Percentiles rank a stretch among this genome's conserved stretches.
Evolutionary conservation across 352 stramenopile species (phyloP).

Genomic region (Phytophthora citrophthora): DNA sequence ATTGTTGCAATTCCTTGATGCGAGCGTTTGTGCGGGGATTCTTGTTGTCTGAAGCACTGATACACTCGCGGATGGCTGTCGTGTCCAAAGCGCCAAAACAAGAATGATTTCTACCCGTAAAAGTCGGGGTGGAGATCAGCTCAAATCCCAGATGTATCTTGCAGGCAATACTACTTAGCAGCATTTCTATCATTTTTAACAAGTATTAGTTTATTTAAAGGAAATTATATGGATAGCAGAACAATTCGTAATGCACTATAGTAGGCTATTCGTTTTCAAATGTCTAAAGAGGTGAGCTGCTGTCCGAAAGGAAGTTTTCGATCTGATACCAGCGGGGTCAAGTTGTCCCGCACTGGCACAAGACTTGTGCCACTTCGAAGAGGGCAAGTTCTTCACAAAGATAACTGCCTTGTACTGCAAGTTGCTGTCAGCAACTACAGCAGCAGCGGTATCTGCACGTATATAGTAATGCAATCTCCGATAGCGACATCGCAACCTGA

Average conservation of each 20-base stretch:
- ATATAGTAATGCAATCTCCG: neutral
- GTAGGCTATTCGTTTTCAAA: too few species aligned
- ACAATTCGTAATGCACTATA: too few species aligned
- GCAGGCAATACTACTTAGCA: neutral
- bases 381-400: neutral
- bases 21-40: neutral
- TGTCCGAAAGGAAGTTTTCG: slow-evolving; percentile 1
- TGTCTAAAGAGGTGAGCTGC: neutral
- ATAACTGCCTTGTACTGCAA: too few species aligned
- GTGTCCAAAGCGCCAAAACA: slow-evolving; percentile 15
- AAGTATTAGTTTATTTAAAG: too few species aligned
- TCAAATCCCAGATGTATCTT: slow-evolving; percentile 29
- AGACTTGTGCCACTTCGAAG: neutral
- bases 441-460: too few species aligned
- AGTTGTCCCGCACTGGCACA: neutral
- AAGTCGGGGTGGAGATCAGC: neutral
- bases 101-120: slow-evolving; percentile 29
- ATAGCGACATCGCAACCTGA: neutral
- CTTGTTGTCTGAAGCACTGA: slow-evolving; percentile 1
- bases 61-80: neutral
- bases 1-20: slow-evolving; percentile 12
- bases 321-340: neutral
- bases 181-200: too few species aligned
- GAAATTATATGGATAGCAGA: too few species aligned
- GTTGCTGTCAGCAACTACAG: too few species aligned